Evolutionary conservation across 345 rosid species (phyloP), one percentile per base, ranked within the genome.

Genomic region (Rhodamnia argentea): DNA sequence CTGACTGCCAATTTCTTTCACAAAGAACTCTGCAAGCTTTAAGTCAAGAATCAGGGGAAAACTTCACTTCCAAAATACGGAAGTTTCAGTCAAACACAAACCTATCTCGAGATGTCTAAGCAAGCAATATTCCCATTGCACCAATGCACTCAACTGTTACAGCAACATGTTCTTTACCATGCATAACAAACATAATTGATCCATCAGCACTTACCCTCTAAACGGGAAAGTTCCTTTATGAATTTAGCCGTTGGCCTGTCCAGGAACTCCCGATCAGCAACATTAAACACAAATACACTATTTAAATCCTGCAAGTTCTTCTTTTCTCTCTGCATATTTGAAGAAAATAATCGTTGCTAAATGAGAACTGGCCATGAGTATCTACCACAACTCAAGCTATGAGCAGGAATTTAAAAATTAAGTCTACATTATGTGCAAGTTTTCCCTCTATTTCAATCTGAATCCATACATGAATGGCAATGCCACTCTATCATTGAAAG

Each of bases 191-290:
- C 57, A 60, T 14, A 44, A 83, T 42, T 47, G 27, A 70, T 32
- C 47, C 47, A 70, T 70, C 78, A 37, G 78, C 47, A 32, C 78
- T 62, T 90, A 94, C 99, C 98, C 89, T 97, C 96, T 44, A 97
- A 90, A 50, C 82, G 29, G 81, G 91, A 93, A 87, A 97, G 91
- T 62, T 97, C 98, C 89, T 94, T 95, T 82, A 97, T 95, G 90
- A 97, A 90, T 89, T 93, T 93, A 24, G 99, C 99, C 5, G 97
- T 94, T 88, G 99, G 98, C 86, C 98, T 91, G 87, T 96, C 99
- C 62, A 97, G 89, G 86, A 82, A 56, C 83, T 97, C 99, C 87
- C 98, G 87, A 78, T 96, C 96, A 85, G 93, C 91, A 89, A 94
- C 96, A 93, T 91, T 93, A 81, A 88, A 97, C 47, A 96, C 97